Evolutionary conservation across 2,329 filamentous ascomycete species (phyloP), one percentile per base, ranked within the genome.

Genomic region (Fusarium chaquense): DNA sequence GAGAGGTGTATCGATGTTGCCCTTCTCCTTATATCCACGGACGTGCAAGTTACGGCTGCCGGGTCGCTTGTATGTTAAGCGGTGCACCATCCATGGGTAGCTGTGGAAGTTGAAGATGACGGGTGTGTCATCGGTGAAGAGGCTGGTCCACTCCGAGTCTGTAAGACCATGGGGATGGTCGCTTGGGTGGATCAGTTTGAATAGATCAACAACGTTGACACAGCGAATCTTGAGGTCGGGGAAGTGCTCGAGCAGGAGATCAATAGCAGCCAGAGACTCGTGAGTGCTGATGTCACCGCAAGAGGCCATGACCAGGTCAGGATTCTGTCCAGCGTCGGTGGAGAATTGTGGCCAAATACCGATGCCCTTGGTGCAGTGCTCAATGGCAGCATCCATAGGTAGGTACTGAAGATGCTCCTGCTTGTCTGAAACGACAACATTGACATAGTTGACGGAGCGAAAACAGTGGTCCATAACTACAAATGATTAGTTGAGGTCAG

Each of bases 51-150:
- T 89, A 46, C 84, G 77, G 77, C 86, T 87, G 7, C 91, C 91
- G 3, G 89, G 89, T 1, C 91, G 88, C 81, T 91, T 91, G 81
- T 93, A 94, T 1, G 91, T 91, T 71, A 94, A 80, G 52, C 91
- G 86, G 81, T 94, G 91, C 53, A 94, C 87, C 74, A 94, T 84
- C 90, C 90, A 94, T 11, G 92, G 91, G 81, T 94, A 94, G 33
- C 88, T 91, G 82, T 94, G 92, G 87, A 94, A 94, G 82, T 93
- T 94, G 84, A 94, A 94, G 76, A 94, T 89, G 76, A 93, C 83
- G 24, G 91, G 92, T 70, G 85, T 89, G 81, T 93, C 83, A 18
- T 85, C 83, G 1, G 91, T 94, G 83, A 94, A 94, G 69, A 93
- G 81, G 40, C 90, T 83, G 16, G 79, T 80, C 87, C 90, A 94